These are phyloP conservation scores for Huntiella savannae DNA, from an alignment of 2,329 filamentous ascomycete genomes.

Conservation along the genomic window DNA sequence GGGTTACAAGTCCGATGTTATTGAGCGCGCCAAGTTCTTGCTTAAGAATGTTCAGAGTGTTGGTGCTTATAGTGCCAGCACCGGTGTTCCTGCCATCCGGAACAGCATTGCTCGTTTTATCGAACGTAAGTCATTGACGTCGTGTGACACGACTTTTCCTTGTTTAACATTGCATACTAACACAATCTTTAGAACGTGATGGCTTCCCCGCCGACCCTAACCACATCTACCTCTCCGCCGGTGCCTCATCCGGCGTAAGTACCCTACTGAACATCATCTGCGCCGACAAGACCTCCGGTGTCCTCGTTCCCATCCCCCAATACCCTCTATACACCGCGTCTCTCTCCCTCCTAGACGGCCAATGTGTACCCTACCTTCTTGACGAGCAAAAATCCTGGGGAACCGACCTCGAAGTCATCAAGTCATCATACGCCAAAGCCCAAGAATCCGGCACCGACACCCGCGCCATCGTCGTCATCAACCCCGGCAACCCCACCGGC, in stretches of 20 bases:
- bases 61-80: conserved; percentile 89
- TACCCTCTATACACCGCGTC: conserved; percentile 96
- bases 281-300: conserved; percentile 53
- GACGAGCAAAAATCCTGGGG: conserved; percentile 77
- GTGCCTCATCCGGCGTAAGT: conserved; percentile 87
- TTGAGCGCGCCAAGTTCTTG: conserved; percentile 65
- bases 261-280: conserved; percentile 83
- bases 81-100: conserved; percentile 69
- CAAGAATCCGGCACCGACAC: conserved; percentile 64
- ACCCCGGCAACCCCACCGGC: conserved; percentile 93
- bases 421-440: conserved; percentile 53
- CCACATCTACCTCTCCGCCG: conserved; percentile 76
- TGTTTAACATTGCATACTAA: conserved; percentile 5
- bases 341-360: conserved; percentile 65
- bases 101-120: conserved; percentile 86
- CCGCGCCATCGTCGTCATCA: conserved; percentile 89
- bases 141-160: not conserved
- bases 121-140: conserved; percentile 39
- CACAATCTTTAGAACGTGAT: conserved; percentile 44
- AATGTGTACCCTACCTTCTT: conserved; percentile 81
- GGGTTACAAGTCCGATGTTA: conserved; percentile 77
- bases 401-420: conserved; percentile 66
- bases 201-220: conserved; percentile 65
- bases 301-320: conserved; percentile 90
- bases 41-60: conserved; percentile 74